A percentile compares a stretch with the other conserved stretches of the same genome.
These are phyloP conservation scores for Tuber magnatum DNA, from an alignment of 495 filamentous ascomycete genomes.

Conservation along the genomic window DNA sequence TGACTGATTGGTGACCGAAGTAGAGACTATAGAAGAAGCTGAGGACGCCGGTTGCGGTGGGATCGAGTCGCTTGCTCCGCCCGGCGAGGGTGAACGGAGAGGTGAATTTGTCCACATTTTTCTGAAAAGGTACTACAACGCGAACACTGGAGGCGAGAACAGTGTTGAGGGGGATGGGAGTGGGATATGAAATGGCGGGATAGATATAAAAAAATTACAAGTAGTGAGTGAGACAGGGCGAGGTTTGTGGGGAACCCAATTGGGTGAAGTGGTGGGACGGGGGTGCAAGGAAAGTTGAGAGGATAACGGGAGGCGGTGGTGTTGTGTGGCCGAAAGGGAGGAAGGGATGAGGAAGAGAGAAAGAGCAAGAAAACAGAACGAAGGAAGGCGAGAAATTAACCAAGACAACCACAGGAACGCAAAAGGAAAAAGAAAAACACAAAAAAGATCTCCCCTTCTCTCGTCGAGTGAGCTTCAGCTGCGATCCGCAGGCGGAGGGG, in stretches of 20 bases:
- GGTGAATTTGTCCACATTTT: slow-evolving; percentile 27
- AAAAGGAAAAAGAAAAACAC: slow-evolving; percentile 29
- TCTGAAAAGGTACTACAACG: neutral
- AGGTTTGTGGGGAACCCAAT: slow-evolving; percentile 30
- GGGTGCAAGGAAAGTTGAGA: slow-evolving; percentile 34
- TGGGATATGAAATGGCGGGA: slow-evolving; percentile 36
- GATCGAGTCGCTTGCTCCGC: slow-evolving; percentile 25
- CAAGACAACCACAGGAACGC: slow-evolving; percentile 1
- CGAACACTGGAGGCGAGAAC: slow-evolving; percentile 20
- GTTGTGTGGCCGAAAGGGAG: slow-evolving; percentile 17
- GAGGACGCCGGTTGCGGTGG: slow-evolving; percentile 29
- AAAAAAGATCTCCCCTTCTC: neutral
- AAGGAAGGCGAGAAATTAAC: neutral
- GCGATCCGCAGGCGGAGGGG: slow-evolving; percentile 11
- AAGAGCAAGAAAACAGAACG: slow-evolving; percentile 15
- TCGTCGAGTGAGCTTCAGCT: neutral
- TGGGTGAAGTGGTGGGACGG: slow-evolving; percentile 32
- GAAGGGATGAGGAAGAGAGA: slow-evolving; percentile 31
- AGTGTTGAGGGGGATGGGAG: slow-evolving; percentile 26
- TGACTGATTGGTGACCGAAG: slow-evolving; percentile 36
- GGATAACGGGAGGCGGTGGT: slow-evolving; percentile 23
- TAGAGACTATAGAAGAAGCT: slow-evolving; percentile 32
- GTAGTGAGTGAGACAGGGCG: slow-evolving; percentile 19
- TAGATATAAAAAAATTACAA: slow-evolving; percentile 16
- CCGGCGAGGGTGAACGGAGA: slow-evolving; percentile 22